Percentiles rank a stretch among this genome's conserved stretches.
phyloP scores from a whole-genome alignment of 2,329 filamentous ascomycete species.

The Talaromyces islandicus region DNA sequence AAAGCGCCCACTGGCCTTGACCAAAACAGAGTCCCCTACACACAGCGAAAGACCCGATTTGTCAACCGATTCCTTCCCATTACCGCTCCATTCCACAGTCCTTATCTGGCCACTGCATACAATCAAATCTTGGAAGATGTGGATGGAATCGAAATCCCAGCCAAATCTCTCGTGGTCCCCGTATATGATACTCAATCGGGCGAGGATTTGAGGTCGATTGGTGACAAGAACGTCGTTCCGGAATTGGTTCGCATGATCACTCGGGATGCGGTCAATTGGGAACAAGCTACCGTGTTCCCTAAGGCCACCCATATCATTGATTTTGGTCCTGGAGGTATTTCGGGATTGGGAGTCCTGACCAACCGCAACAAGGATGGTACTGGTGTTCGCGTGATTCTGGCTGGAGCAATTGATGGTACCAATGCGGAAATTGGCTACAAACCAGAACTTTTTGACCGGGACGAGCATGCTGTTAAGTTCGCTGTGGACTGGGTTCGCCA shows the following conservation, averaged over 20 bases:
- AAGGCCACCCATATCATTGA: slow-evolving; percentile 90
- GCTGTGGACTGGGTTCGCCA: slow-evolving; percentile 98
- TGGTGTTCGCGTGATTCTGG: slow-evolving; percentile 91
- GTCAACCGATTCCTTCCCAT: slow-evolving; percentile 96
- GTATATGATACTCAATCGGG: slow-evolving; percentile 89
- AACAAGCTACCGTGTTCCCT: slow-evolving; percentile 86
- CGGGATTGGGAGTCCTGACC: slow-evolving; percentile 88
- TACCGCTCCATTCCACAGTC: slow-evolving; percentile 96
- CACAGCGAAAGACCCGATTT: slow-evolving; percentile 92
- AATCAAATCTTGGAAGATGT: slow-evolving; percentile 81
- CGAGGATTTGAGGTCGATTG: slow-evolving; percentile 67
- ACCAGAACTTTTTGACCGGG: slow-evolving; percentile 92
- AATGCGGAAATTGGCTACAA: slow-evolving; percentile 94
- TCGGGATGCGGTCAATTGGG: slow-evolving; percentile 90
- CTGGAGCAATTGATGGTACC: slow-evolving; percentile 85
- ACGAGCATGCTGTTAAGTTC: slow-evolving; percentile 91
- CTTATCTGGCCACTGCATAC: slow-evolving; percentile 78
- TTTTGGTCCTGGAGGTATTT: slow-evolving; percentile 95
- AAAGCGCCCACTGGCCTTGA: slow-evolving; percentile 97
- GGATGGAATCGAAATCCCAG: slow-evolving; percentile 70
- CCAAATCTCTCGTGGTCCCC: slow-evolving; percentile 68
- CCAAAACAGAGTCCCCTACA: slow-evolving; percentile 89
- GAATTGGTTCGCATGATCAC: slow-evolving; percentile 88
- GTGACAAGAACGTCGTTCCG: slow-evolving; percentile 75
- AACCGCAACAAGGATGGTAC: slow-evolving; percentile 99